phyloP scores from a whole-genome alignment of 73 alveolate genomes.

The Tetrahymena borealis region DNA sequence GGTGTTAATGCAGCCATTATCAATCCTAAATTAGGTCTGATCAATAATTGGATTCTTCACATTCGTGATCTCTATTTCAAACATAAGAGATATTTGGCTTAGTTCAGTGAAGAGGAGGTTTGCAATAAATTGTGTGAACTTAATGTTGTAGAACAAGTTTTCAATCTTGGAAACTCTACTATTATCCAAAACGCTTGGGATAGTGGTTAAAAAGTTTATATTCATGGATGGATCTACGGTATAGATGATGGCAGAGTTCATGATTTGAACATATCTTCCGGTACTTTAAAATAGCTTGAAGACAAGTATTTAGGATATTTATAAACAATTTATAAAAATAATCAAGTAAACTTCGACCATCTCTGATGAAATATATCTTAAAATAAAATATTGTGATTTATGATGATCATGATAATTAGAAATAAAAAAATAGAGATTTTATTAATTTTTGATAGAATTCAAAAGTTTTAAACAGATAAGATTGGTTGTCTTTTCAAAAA shows the following conservation, averaged over 20 bases:
- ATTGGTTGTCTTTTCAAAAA: too few relatives aligned
- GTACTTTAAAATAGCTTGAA: not conserved
- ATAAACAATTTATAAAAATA: not conserved
- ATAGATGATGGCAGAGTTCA: not conserved
- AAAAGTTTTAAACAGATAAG: too few relatives aligned
- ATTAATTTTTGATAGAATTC: too few relatives aligned
- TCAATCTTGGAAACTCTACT: slow-evolving; percentile 24
- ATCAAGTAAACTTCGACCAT: not conserved
- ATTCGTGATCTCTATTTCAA: slow-evolving; percentile 11
- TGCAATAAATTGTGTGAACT: slow-evolving; percentile 3
- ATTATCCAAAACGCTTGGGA: slow-evolving; percentile 33
- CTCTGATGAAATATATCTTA: too few relatives aligned
- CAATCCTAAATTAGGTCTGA: slow-evolving; percentile 28
- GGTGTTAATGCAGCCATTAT: slow-evolving; percentile 35
- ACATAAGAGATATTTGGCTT: slow-evolving; percentile 8
- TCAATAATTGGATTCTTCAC: slow-evolving; percentile 23
- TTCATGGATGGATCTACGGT: not conserved
- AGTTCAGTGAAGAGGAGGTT: slow-evolving; percentile 1
- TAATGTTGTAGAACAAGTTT: slow-evolving; percentile 30
- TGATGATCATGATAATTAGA: too few relatives aligned
- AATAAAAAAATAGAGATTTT: too few relatives aligned
- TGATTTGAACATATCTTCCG: not conserved
- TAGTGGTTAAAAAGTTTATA: not conserved
- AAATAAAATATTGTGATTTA: too few relatives aligned
- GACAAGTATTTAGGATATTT: not conserved